Evolutionary conservation across 371 early-diverging fungal genomes (phyloP), one percentile per base, ranked within the genome.

Genomic region (Fennellomyces sp.): DNA sequence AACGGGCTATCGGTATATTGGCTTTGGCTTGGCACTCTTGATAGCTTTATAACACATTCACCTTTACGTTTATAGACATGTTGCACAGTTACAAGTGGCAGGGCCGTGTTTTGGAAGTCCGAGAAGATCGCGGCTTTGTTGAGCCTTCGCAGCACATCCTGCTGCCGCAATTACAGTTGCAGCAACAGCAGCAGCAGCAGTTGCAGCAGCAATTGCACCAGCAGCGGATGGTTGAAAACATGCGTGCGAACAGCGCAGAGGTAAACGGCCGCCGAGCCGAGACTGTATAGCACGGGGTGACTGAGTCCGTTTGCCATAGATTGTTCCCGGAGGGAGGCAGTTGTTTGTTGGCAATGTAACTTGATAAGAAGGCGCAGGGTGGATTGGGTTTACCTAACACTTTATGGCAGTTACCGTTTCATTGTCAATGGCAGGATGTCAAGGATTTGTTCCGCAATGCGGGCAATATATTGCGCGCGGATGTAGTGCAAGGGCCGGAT

Each of bases 341-440:
- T 75, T 90, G 29, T 87, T 85, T 66, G 86, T 90, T 25, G 86
- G 88, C 47, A 90, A 89, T 77, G 82, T 81, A 71, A 58, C 73
- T 51, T 21, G 7, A 21, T 5, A 17, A n/a, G 29, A 26, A 5
- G 4, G 2, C 26, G 6, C 28, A 23, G 33, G 5, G 2, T 3
- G 12, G 21, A 4, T 10, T 27, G 5, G n/a, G 27, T n/a, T 13
- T 31, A 27, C 5, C n/a, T 28, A 41, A 51, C 23, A 2, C 52
- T 30, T 49, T 49, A 2, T 13, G 17, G 13, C 42, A 83, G 79
- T 72, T 91, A 21, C 85, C 90, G 3, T 87, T 83, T 63, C 78
- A 76, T 53, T 83, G 83, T 47, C 85, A 85, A 58, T 89, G 90
- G 91, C 89, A 91, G 63, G 90, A 91, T 52, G 75, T 91, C 41